Evolutionary conservation across 192 early-diverging fungal species (phyloP).

Genomic region (Anaeromyces robustus): DNA sequence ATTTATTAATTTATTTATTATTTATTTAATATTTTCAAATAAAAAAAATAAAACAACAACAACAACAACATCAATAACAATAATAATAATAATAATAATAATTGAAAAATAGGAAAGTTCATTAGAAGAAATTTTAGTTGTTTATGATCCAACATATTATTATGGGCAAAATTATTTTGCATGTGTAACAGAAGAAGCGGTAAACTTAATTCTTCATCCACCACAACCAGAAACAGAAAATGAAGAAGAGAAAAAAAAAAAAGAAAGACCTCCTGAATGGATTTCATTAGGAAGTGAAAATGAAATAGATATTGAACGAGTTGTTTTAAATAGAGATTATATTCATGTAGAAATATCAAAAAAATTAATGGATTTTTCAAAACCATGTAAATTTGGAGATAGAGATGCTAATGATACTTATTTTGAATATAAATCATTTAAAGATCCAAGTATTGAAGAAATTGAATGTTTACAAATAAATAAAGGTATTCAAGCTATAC

Average conservation of each 20-base stretch:
- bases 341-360: constrained; percentile 26
- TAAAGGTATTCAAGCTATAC: constrained; percentile 25
- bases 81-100: too few species aligned
- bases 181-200: constrained; percentile 17
- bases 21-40: too few species aligned
- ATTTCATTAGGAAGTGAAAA: constrained; percentile 40
- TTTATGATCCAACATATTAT: constrained; percentile 29
- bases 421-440: constrained; percentile 27
- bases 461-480: constrained; percentile 25
- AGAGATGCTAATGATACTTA: constrained; percentile 27
- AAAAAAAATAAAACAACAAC: too few species aligned
- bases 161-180: constrained; percentile 46
- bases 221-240: constrained; percentile 6
- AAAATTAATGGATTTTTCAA: constrained; percentile 22
- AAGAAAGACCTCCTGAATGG: constrained; percentile 16
- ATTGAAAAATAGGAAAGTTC: constrained; percentile 25
- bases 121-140: constrained; percentile 33
- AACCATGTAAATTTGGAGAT: constrained; percentile 29
- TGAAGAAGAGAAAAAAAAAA: constrained; percentile 5
- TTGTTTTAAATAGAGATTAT: constrained; percentile 18
- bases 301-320: constrained; percentile 35
- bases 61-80: too few species aligned
- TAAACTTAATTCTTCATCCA: constrained; percentile 18
- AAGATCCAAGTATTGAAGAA: constrained; percentile 29
- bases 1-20: too few species aligned